Evolutionary conservation across 192 early-diverging fungal species (phyloP).

Genomic region (Entophlyctis luteolus): DNA sequence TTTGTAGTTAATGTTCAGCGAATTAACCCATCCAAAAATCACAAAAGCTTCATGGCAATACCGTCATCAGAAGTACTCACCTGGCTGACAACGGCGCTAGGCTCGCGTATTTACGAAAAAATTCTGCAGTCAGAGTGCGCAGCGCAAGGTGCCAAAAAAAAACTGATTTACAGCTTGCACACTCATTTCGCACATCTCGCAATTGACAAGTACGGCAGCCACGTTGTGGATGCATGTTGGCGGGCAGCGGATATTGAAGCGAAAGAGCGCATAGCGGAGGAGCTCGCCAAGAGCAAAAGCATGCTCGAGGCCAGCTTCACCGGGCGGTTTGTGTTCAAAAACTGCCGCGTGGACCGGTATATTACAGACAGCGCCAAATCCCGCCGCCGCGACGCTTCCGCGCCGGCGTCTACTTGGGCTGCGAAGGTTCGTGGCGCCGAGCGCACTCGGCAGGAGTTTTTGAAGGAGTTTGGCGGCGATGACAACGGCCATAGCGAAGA

Average conservation of each 20-base stretch:
- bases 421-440: constrained; percentile 69
- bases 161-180: constrained; percentile 56
- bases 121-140: constrained; percentile 57
- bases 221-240: constrained; percentile 79
- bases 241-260: constrained; percentile 63
- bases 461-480: constrained; percentile 69
- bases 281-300: constrained; percentile 57
- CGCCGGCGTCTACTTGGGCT: constrained; percentile 80
- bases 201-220: constrained; percentile 70
- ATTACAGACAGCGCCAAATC: no score
- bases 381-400: constrained; percentile 60
- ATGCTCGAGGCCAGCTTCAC: constrained; percentile 59
- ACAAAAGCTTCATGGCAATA: constrained; percentile 55
- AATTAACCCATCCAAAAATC: background rate
- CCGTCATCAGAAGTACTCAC: constrained; percentile 41
- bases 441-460: constrained; percentile 72
- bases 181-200: constrained; percentile 60
- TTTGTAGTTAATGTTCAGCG: background rate
- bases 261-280: constrained; percentile 71
- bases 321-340: constrained; percentile 71
- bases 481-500: constrained; percentile 27
- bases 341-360: constrained; percentile 74
- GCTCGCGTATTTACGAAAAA: constrained; percentile 71
- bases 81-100: constrained; percentile 64
- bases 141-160: constrained; percentile 62